phyloP scores from a whole-genome alignment of 208 protist species.

The Herpetomonas tarakana region DNA sequence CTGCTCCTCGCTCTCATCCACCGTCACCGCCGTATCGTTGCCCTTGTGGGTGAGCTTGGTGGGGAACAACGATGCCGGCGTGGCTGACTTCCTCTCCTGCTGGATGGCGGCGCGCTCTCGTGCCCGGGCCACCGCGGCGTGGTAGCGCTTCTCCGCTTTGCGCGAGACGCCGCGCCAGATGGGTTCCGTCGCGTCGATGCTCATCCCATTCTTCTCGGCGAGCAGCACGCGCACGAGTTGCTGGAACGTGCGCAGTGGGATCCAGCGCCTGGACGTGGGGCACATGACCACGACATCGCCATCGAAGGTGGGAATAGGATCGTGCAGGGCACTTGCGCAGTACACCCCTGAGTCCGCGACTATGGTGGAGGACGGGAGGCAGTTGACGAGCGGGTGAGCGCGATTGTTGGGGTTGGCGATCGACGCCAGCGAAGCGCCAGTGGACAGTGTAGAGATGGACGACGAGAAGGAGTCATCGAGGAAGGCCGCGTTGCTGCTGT shows the following conservation, averaged over 20 bases:
- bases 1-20: too few relatives aligned
- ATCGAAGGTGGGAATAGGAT: neutral
- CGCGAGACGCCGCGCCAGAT: neutral
- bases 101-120: neutral
- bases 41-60: too few relatives aligned
- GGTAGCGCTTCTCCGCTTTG: neutral
- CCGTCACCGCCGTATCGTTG: too few relatives aligned
- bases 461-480: neutral
- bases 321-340: conserved; percentile 1
- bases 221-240: neutral
- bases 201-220: neutral
- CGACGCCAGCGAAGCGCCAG: too few relatives aligned
- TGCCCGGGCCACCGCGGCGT: neutral
- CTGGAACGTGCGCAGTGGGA: neutral
- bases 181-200: neutral
- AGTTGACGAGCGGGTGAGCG: neutral
- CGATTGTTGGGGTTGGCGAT: neutral
- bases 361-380: too few relatives aligned
- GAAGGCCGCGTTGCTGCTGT: neutral
- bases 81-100: neutral
- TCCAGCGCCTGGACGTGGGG: neutral
- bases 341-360: too few relatives aligned
- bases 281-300: neutral
- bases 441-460: neutral
- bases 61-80: neutral